Conservation (phyloP, 352 stramenopile species). For the Elongisporangium senticosum region DNA sequence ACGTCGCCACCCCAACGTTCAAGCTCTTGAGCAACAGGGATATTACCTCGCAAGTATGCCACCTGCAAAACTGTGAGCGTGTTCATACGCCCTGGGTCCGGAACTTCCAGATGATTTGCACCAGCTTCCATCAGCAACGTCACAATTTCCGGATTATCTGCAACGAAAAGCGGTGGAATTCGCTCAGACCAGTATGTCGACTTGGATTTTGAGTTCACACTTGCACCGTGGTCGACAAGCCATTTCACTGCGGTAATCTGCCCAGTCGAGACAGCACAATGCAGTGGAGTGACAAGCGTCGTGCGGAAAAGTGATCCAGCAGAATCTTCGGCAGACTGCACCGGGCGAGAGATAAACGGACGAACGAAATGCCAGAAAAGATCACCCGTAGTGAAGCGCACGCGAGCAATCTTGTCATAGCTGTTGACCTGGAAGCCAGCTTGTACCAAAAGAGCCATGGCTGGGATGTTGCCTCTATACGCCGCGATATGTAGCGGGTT, state of each 20-base stretch:
- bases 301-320: constrained; percentile 60
- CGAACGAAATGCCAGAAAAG: constrained; percentile 75
- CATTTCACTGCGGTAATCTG: constrained; percentile 51
- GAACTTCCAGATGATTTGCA: constrained; percentile 65
- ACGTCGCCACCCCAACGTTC: constrained; percentile 72
- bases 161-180: constrained; percentile 60
- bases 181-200: constrained; percentile 64
- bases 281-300: constrained; percentile 62
- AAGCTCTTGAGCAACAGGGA: constrained; percentile 51
- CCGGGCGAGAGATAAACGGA: constrained; percentile 47
- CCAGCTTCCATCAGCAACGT: constrained; percentile 46
- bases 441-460: constrained; percentile 42
- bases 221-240: constrained; percentile 44
- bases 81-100: constrained; percentile 61
- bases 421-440: constrained; percentile 58
- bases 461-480: constrained; percentile 58
- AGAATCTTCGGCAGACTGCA: constrained; percentile 38
- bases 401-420: constrained; percentile 66
- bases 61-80: constrained; percentile 63
- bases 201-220: constrained; percentile 56
- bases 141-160: constrained; percentile 64
- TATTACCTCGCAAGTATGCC: constrained; percentile 61
- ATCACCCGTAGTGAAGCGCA: constrained; percentile 74
- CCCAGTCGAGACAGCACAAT: constrained; percentile 58
- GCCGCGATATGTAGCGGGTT: constrained; percentile 76